phyloP scores from a whole-genome alignment of 1,139 yeast species.

The Pichia sp. region DNA sequence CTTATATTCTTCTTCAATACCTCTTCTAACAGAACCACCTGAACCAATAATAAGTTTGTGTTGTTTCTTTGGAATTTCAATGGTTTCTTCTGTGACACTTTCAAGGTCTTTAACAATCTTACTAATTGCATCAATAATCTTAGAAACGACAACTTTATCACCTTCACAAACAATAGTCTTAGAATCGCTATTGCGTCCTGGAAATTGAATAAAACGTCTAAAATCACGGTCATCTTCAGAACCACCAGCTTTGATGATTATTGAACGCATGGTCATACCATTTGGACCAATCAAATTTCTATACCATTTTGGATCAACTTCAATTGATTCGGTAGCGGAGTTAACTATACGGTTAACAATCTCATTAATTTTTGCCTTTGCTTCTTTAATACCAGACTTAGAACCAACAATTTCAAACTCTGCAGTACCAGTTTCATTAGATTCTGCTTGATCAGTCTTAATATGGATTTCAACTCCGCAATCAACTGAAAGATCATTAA shows the following conservation, averaged over 20 bases:
- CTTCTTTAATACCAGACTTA: slow-evolving; percentile 70
- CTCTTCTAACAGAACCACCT: slow-evolving; percentile 69
- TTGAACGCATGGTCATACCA: slow-evolving; percentile 70
- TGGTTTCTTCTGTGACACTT: slow-evolving; percentile 49
- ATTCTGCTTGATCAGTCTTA: slow-evolving; percentile 32
- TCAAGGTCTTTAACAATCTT: slow-evolving; percentile 62
- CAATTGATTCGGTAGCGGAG: slow-evolving; percentile 52
- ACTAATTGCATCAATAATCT: slow-evolving; percentile 59
- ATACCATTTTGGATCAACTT: slow-evolving; percentile 75
- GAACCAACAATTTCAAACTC: slow-evolving; percentile 70
- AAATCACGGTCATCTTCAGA: slow-evolving; percentile 39
- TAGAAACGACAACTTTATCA: slow-evolving; percentile 65
- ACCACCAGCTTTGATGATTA: slow-evolving; percentile 73
- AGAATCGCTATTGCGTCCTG: slow-evolving; percentile 63
- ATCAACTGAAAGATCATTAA: slow-evolving; percentile 76
- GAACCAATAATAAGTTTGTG: slow-evolving; percentile 80
- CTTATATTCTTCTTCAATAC: slow-evolving; percentile 62
- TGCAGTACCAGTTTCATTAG: slow-evolving; percentile 41
- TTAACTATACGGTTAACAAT: slow-evolving; percentile 67
- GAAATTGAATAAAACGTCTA: slow-evolving; percentile 63
- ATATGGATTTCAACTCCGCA: slow-evolving; percentile 68
- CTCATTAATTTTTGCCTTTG: slow-evolving; percentile 54
- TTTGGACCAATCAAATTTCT: slow-evolving; percentile 76
- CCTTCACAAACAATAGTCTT: slow-evolving; percentile 66
- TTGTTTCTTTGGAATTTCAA: slow-evolving; percentile 65